Evolutionary conservation across 2,329 filamentous ascomycete genomes (phyloP).

Genomic region (Xenosphaeropsis pyriputrescens): DNA sequence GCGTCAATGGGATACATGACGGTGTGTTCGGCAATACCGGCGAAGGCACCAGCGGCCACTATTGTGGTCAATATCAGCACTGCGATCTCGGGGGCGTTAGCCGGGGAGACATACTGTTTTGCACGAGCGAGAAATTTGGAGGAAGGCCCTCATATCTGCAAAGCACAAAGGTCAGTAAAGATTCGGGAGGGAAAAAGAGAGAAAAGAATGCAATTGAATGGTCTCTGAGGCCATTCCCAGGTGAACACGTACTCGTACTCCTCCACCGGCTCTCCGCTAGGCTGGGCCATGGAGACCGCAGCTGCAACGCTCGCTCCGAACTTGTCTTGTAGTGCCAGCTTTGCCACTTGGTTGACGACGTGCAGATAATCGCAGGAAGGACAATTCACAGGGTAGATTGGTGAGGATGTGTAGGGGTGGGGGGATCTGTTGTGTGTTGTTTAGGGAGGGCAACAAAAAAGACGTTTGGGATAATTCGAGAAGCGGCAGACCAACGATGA

Average conservation of each 20-base stretch:
- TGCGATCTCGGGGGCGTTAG: background rate
- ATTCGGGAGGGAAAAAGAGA: too few relatives aligned
- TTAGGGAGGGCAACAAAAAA: too few relatives aligned
- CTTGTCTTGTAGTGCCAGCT: conserved; percentile 42
- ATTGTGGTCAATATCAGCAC: conserved; percentile 6
- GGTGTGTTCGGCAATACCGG: conserved; percentile 49
- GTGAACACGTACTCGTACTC: conserved; percentile 46
- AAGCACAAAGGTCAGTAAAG: background rate
- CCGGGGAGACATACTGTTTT: conserved; percentile 59
- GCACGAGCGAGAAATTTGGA: conserved; percentile 81
- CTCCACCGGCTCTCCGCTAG: conserved; percentile 45
- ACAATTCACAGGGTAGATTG: too few relatives aligned
- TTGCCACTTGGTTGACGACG: conserved; percentile 24
- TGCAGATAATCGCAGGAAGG: too few relatives aligned
- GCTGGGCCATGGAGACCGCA: conserved; percentile 58
- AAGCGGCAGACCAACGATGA: too few relatives aligned
- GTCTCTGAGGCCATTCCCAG: too few relatives aligned
- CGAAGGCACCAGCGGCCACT: background rate
- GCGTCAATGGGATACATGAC: conserved; percentile 99
- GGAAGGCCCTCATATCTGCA: conserved; percentile 78
- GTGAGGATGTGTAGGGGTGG: too few relatives aligned
- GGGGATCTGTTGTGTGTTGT: too few relatives aligned
- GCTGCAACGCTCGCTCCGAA: conserved; percentile 50
- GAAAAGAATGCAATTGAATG: too few relatives aligned
- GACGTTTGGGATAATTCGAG: too few relatives aligned